Conservation (phyloP, 495 filamentous ascomycete species). For the Trichoderma parareesei region DNA sequence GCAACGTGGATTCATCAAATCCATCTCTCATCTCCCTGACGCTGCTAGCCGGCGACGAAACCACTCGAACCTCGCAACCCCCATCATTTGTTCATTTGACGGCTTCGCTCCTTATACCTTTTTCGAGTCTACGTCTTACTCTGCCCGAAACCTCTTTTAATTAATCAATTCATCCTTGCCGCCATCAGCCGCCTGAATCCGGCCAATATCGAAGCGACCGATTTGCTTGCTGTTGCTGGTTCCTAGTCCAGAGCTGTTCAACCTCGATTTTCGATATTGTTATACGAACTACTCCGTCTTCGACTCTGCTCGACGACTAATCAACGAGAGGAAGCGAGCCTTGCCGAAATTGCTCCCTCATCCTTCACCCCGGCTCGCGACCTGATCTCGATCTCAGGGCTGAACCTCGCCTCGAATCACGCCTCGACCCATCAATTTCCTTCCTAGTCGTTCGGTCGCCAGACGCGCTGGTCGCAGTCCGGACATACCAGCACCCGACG, state of each 20-base stretch:
- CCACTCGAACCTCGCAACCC: not conserved
- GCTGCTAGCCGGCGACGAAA: not conserved
- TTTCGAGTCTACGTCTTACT: slow-evolving; percentile 10
- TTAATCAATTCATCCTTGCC: slow-evolving; percentile 9
- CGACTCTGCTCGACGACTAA: not conserved
- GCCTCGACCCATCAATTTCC: not conserved
- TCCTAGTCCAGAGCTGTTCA: not conserved
- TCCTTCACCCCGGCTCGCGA: not conserved
- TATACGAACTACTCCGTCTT: not conserved
- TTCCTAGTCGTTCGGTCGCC: not conserved
- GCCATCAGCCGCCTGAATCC: not conserved
- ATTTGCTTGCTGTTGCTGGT: not conserved
- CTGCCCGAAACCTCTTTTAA: not conserved
- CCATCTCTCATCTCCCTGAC: not conserved
- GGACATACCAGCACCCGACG: not conserved
- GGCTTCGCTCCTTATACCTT: slow-evolving; percentile 4
- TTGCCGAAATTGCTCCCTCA: not conserved
- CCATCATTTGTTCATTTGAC: not conserved
- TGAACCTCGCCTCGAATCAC: not conserved
- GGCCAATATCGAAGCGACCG: not conserved
- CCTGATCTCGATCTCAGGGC: not conserved
- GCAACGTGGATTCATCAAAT: slow-evolving; percentile 10
- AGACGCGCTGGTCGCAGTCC: slow-evolving; percentile 6
- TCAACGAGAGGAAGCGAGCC: not conserved
- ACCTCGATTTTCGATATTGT: not conserved